A percentile compares a stretch with the other conserved stretches of the same genome.
phyloP scores from a whole-genome alignment of 2,329 filamentous ascomycete species.

The Huntiella savannae region DNA sequence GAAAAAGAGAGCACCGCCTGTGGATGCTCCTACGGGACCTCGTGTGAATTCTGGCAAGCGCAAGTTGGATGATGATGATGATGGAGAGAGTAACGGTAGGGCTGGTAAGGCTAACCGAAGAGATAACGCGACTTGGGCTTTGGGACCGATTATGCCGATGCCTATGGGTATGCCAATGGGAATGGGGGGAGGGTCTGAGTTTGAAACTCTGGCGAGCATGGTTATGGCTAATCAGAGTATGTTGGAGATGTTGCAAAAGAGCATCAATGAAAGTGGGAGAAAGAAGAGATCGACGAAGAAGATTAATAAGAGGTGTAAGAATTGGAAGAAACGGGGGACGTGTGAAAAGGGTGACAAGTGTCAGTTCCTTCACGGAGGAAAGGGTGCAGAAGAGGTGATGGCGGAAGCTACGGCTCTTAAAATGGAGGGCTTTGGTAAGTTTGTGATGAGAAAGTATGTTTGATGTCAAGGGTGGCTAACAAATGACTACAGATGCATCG shows the following conservation, averaged over 20 bases:
- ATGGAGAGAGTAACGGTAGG: neutral
- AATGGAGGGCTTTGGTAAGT: slow-evolving; percentile 8
- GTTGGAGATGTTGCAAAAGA: slow-evolving; percentile 7
- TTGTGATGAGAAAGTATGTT: neutral
- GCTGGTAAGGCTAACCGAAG: slow-evolving; percentile 2
- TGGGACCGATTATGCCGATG: neutral
- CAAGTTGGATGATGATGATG: neutral
- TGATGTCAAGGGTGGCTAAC: neutral
- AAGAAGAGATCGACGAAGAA: slow-evolving; percentile 3
- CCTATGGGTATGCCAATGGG: neutral
- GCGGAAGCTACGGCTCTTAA: neutral
- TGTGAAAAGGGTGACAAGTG: slow-evolving; percentile 7
- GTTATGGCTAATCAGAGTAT: slow-evolving; percentile 9
- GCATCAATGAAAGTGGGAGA: neutral
- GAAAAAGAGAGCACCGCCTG: neutral
- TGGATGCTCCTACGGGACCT: slow-evolving; percentile 4
- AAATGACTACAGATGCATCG: neutral
- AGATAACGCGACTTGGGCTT: neutral
- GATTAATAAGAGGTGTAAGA: slow-evolving; percentile 7
- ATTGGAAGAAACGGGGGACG: slow-evolving; percentile 3
- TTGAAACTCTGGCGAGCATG: slow-evolving; percentile 9
- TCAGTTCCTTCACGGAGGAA: slow-evolving; percentile 1
- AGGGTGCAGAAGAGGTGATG: too few species aligned
- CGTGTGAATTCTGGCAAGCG: slow-evolving; percentile 5
- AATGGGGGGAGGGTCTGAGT: neutral